Conservation (phyloP, 257 asterid species). For the Jaltomata sinuosa region DNA sequence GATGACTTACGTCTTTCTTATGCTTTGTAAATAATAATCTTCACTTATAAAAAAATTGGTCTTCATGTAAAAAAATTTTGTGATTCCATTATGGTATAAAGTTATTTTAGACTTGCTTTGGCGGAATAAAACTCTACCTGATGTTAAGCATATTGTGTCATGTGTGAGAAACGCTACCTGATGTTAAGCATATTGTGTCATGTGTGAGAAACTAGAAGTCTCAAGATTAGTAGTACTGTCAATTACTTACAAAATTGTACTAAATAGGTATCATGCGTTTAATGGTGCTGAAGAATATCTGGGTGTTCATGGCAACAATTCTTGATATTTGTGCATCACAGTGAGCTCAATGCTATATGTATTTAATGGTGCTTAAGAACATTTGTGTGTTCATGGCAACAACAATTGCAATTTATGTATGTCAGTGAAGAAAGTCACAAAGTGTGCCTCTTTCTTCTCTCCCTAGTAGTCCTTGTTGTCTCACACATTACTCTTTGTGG, state of each 20-base stretch:
- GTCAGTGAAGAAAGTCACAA: background rate
- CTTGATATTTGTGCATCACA: background rate
- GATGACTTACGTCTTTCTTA: background rate
- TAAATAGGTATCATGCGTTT: background rate
- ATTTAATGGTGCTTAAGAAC: background rate
- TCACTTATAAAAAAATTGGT: background rate
- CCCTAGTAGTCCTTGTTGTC: background rate
- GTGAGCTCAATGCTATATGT: background rate
- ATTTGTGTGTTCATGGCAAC: background rate
- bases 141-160: no score
- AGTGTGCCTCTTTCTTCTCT: background rate
- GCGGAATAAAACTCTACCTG: background rate
- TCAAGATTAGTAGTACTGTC: background rate
- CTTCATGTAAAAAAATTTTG: background rate
- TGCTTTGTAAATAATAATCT: background rate
- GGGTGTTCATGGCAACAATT: background rate
- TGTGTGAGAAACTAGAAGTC: background rate
- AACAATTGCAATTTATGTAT: background rate
- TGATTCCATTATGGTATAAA: background rate
- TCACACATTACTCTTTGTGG: background rate
- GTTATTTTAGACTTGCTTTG: background rate
- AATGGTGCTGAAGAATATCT: background rate
- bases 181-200: background rate
- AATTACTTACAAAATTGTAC: background rate
- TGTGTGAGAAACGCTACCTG: background rate